Evolutionary conservation across 2,329 filamentous ascomycete species (phyloP).

Genomic region (Zelopaecilomyces penicillatus): DNA sequence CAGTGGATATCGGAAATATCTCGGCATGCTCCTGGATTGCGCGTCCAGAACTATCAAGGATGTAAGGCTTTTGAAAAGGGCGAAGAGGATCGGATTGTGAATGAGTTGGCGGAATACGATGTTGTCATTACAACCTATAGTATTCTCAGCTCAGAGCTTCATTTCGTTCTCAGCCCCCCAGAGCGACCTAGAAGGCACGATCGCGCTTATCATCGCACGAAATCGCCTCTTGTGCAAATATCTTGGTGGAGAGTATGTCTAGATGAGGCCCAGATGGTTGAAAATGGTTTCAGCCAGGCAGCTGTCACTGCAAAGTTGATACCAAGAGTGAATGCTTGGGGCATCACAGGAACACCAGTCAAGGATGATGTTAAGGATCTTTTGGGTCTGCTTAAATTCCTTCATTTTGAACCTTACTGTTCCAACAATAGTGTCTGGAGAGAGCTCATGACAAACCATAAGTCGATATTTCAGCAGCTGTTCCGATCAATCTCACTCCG

Average conservation of each 20-base stretch:
- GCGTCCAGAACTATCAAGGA: slow-evolving; percentile 49
- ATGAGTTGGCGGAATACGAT: slow-evolving; percentile 42
- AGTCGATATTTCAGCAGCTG: slow-evolving; percentile 56
- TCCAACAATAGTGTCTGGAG: slow-evolving; percentile 59
- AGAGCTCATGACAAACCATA: slow-evolving; percentile 52
- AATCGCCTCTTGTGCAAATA: slow-evolving; percentile 71
- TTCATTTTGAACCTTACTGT: slow-evolving; percentile 70
- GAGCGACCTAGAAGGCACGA: slow-evolving; percentile 58
- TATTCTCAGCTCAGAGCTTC: slow-evolving; percentile 70
- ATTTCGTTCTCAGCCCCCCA: slow-evolving; percentile 64
- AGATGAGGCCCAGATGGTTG: slow-evolving; percentile 85
- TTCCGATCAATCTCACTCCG: slow-evolving; percentile 68
- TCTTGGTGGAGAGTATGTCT: slow-evolving; percentile 80
- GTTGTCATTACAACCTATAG: slow-evolving; percentile 58
- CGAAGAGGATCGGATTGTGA: slow-evolving; percentile 32
- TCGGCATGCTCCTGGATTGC: slow-evolving; percentile 49
- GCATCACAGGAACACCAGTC: slow-evolving; percentile 79
- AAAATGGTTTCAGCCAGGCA: slow-evolving; percentile 76
- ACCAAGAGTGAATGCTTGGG: slow-evolving; percentile 82
- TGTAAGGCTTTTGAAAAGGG: slow-evolving; percentile 26
- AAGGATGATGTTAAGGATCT: slow-evolving; percentile 71
- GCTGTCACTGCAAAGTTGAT: slow-evolving; percentile 72
- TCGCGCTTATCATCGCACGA: slow-evolving; percentile 56
- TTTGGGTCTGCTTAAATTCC: slow-evolving; percentile 71
- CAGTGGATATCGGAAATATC: slow-evolving; percentile 56